Evolutionary conservation across 1,139 yeast species (phyloP), one percentile per base, ranked within the genome.

Genomic region (Kodamaea derodonti): DNA sequence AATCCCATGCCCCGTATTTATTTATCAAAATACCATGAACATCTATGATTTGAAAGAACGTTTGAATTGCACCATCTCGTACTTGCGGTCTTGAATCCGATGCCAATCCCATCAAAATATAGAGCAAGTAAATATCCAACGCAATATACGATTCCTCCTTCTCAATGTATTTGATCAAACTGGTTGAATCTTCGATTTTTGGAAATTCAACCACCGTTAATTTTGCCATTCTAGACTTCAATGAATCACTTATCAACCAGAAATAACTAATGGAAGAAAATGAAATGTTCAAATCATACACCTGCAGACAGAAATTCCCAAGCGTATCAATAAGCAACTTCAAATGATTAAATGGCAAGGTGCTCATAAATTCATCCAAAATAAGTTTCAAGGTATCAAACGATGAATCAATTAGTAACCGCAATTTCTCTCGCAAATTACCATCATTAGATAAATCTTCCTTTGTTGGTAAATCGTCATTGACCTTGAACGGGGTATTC

Each of bases 181-280:
- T n/a, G 10, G 24, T 7, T 18, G 28, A 24, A 7, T 32, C 30
- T 12, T 29, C 14, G 12, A 31, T 22, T 11, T 29, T 24, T 10
- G 48, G 32, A 26, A 66, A 49, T 11, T 52, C 52, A 2, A 45
- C 42, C 14, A 31, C 30, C 17, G 14, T 14, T 14, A 13, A 12
- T 6, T 25, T 25, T 5, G 17, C 4, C 24, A 58, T 51, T 34
- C 58, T 52, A 10, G 58, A 51, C 37, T 61, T 77, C 31, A 85
- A 62, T 37, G 82, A 78, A 52, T 90, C 97, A 46, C 95, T 84
- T 7, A 90, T 76, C 23, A 84, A 58, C 97, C 97, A 92, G 51
- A 87, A 90, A 48, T 87, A 85, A 48, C 96, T 85, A 7, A 88
- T 84, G 0, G 96, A 80, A 35, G 95, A 85, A 53, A 90, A 88